A percentile compares a stretch with the other conserved stretches of the same genome.
phyloP scores from a whole-genome alignment of 2,329 filamentous ascomycete species.

The Kalaharituber pfeilii region DNA sequence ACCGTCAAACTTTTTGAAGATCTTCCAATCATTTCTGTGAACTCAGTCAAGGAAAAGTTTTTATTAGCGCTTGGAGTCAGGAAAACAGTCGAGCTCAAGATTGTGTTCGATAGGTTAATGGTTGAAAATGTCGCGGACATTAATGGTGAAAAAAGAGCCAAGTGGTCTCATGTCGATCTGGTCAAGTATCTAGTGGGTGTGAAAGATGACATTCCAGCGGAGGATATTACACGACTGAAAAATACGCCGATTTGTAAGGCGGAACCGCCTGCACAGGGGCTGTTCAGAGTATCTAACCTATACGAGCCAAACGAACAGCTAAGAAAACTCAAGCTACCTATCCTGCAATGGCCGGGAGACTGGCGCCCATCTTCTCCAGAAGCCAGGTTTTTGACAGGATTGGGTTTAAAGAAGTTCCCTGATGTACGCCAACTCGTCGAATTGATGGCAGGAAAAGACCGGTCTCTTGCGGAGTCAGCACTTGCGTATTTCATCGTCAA shows the following conservation, averaged over 20 bases:
- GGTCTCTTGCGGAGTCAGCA: constrained; percentile 45
- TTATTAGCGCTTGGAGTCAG: constrained; percentile 67
- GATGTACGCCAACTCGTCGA: constrained; percentile 44
- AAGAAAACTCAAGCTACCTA: constrained; percentile 51
- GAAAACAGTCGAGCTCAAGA: constrained; percentile 86
- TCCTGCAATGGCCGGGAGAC: constrained; percentile 66
- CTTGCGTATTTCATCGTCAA: constrained; percentile 71
- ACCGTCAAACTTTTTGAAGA: constrained; percentile 93
- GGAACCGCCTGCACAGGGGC: constrained; percentile 31
- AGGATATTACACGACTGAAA: constrained; percentile 62
- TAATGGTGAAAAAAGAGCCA: constrained; percentile 33
- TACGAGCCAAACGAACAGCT: constrained; percentile 62
- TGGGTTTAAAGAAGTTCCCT: constrained; percentile 60
- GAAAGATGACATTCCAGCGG: constrained; percentile 64
- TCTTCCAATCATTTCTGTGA: constrained; percentile 61
- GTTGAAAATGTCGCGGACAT: constrained; percentile 25
- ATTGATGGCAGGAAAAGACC: constrained; percentile 24
- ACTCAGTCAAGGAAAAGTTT: constrained; percentile 79
- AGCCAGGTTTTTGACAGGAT: constrained; percentile 50
- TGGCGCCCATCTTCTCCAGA: constrained; percentile 51
- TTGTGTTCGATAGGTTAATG: constrained; percentile 77
- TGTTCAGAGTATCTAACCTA: constrained; percentile 60
- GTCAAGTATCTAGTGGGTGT: constrained; percentile 91
- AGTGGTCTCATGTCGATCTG: constrained; percentile 85
- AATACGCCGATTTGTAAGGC: constrained; percentile 68